Percentiles rank a stretch among this genome's conserved stretches.
Evolutionary conservation across 73 alveolate genomes (phyloP).

Genomic region (Halteria grandinella): DNA sequence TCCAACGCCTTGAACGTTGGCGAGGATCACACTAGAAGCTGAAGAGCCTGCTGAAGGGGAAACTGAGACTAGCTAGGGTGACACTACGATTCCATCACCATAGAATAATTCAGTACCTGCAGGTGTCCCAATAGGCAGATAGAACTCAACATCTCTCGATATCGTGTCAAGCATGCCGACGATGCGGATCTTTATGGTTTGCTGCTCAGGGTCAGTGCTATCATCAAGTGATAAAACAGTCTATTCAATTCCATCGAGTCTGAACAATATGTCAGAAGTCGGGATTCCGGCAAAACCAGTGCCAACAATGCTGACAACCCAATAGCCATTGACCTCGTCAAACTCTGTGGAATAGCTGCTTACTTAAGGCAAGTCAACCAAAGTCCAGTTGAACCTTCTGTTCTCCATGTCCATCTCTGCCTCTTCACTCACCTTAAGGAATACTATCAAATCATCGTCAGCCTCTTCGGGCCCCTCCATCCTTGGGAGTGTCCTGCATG

Average conservation of each 20-base stretch:
- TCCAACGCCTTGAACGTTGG: constrained; percentile 29
- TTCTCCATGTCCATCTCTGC: not conserved
- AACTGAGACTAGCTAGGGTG: not conserved
- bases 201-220: not conserved
- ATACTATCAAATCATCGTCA: constrained; percentile 1
- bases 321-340: not conserved
- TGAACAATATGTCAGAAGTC: not conserved
- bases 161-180: not conserved
- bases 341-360: constrained; percentile 13
- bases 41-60: constrained; percentile 15
- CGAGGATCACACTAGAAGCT: constrained; percentile 1
- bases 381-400: no score
- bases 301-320: constrained; percentile 1
- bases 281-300: constrained; percentile 19
- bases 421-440: constrained; percentile 41
- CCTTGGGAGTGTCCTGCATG: constrained; percentile 18
- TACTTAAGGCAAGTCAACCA: no score
- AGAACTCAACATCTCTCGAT: constrained; percentile 12
- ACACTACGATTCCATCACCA: not conserved
- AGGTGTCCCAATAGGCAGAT: constrained; percentile 31
- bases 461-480: not conserved
- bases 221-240: constrained; percentile 8
- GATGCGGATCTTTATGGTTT: not conserved
- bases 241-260: constrained; percentile 23
- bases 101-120: not conserved